Evolutionary conservation across 2,329 filamentous ascomycete species (phyloP).

Genomic region (Talaromyces piceae): DNA sequence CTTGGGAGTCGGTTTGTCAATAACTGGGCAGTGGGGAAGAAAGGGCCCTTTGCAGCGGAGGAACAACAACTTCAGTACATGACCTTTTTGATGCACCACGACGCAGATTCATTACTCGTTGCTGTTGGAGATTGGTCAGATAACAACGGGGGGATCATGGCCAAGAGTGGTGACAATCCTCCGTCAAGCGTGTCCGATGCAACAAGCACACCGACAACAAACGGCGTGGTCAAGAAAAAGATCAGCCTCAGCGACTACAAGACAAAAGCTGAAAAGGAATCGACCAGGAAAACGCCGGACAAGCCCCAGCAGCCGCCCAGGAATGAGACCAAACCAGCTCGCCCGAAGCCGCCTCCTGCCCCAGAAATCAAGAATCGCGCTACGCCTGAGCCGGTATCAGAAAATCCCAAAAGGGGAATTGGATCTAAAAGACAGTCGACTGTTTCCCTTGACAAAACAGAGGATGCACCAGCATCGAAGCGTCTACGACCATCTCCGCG

Average conservation of each 20-base stretch:
- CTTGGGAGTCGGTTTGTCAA: slow-evolving; percentile 35
- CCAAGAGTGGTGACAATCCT: slow-evolving; percentile 32
- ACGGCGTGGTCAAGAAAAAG: slow-evolving; percentile 49
- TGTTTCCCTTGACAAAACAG: slow-evolving; percentile 2
- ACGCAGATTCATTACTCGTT: slow-evolving; percentile 45
- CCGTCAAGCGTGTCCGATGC: slow-evolving; percentile 18
- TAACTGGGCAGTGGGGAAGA: slow-evolving; percentile 41
- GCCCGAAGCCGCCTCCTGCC: slow-evolving; percentile 12
- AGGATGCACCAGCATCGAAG: slow-evolving; percentile 26
- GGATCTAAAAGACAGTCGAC: slow-evolving; percentile 6
- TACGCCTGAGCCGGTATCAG: not conserved
- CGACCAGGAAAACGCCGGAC: slow-evolving; percentile 1
- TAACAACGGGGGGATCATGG: slow-evolving; percentile 39
- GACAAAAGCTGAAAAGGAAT: slow-evolving; percentile 41
- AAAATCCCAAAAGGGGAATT: slow-evolving; percentile 13
- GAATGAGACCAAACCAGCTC: slow-evolving; percentile 13
- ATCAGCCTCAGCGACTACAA: slow-evolving; percentile 57
- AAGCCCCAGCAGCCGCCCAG: not conserved
- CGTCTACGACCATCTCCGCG: slow-evolving; percentile 33
- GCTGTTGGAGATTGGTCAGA: slow-evolving; percentile 50
- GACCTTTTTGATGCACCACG: slow-evolving; percentile 54
- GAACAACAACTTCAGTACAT: slow-evolving; percentile 57
- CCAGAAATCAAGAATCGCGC: slow-evolving; percentile 3
- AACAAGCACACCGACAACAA: slow-evolving; percentile 26
- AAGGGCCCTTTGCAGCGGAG: slow-evolving; percentile 46